Conservation (phyloP, 139 green algal genomes). For the Medakamo hakoo region DNA sequence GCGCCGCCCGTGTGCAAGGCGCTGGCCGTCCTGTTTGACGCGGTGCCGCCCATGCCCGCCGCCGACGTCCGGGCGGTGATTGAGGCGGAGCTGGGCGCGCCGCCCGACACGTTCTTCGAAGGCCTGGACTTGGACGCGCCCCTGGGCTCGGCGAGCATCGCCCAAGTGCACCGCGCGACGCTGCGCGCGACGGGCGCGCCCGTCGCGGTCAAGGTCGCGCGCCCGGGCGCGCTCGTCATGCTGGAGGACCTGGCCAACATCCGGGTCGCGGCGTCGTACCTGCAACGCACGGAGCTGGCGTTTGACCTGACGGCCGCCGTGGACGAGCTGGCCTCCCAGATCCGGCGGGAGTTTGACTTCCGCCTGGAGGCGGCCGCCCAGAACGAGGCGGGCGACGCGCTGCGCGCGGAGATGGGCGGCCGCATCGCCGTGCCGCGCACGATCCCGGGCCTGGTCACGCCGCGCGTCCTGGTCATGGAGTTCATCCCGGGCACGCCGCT, state of each 20-base stretch:
- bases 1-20: conserved; percentile 62
- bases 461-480: conserved; percentile 72
- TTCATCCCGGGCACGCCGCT: conserved; percentile 69
- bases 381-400: conserved; percentile 50
- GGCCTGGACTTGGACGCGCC: conserved; percentile 76
- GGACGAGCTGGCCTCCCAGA: conserved; percentile 11
- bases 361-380: conserved; percentile 68
- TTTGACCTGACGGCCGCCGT: conserved; percentile 3
- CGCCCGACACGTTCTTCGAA: conserved; percentile 62
- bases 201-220: not conserved
- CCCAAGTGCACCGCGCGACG: conserved; percentile 78
- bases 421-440: conserved; percentile 47
- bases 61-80: conserved; percentile 23
- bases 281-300: not conserved
- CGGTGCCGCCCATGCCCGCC: conserved; percentile 50
- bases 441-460: conserved; percentile 56
- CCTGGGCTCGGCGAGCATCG: conserved; percentile 75
- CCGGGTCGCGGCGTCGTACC: not conserved
- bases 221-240: not conserved
- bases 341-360: conserved; percentile 85
- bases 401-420: conserved; percentile 8
- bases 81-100: conserved; percentile 32
- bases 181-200: conserved; percentile 19
- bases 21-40: conserved; percentile 64
- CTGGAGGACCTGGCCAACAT: not conserved